Conservation (phyloP, 495 filamentous ascomycete genomes). For the Trichocladium uniseriatum region DNA sequence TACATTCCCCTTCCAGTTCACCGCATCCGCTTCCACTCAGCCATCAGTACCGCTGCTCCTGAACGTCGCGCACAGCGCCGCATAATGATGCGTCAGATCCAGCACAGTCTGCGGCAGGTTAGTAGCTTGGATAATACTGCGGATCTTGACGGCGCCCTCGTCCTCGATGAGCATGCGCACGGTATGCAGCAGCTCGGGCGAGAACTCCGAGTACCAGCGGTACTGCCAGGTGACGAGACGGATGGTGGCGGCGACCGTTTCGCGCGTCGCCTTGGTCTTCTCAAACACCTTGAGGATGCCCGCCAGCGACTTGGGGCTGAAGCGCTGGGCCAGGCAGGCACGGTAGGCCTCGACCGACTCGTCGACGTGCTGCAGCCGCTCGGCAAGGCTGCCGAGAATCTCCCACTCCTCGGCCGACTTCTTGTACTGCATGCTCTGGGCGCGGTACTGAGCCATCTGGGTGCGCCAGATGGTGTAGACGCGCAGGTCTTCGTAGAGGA, state of each 20-base stretch:
- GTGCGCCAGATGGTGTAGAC: slow-evolving; percentile 99
- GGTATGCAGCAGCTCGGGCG: slow-evolving; percentile 73
- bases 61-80: slow-evolving; percentile 86
- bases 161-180: slow-evolving; percentile 92
- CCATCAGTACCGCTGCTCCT: slow-evolving; percentile 89
- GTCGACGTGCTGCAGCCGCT: slow-evolving; percentile 78
- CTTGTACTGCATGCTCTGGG: slow-evolving; percentile 84
- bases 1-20: too few species aligned
- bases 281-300: slow-evolving; percentile 69
- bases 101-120: slow-evolving; percentile 85
- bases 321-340: slow-evolving; percentile 68
- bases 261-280: slow-evolving; percentile 56
- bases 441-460: slow-evolving; percentile 85
- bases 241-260: slow-evolving; percentile 71
- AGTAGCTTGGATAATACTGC: slow-evolving; percentile 93
- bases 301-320: slow-evolving; percentile 81
- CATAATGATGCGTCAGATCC: slow-evolving; percentile 93
- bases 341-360: slow-evolving; percentile 91
- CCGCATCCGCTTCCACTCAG: too few species aligned
- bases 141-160: slow-evolving; percentile 93
- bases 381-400: slow-evolving; percentile 86
- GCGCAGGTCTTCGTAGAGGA: slow-evolving; percentile 92
- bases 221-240: slow-evolving; percentile 94
- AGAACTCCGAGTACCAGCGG: slow-evolving; percentile 99
- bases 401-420: slow-evolving; percentile 97